Evolutionary conservation across 2,329 filamentous ascomycete species (phyloP).

Genomic region (Pyrenochaeta sp.): DNA sequence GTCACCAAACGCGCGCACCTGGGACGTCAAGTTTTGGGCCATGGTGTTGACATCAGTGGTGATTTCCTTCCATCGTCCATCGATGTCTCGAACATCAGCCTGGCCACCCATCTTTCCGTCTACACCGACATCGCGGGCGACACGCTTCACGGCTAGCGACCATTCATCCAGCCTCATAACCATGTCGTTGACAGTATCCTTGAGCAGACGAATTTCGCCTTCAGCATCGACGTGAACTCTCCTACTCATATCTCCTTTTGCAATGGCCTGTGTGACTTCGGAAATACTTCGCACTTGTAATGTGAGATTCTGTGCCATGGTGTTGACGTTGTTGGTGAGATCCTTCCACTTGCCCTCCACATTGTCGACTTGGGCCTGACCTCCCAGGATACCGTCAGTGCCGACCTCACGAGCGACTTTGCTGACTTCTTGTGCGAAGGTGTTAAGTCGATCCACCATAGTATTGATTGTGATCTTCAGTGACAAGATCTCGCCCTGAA

Average conservation of each 20-base stretch:
- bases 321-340: constrained; percentile 72
- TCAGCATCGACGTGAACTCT: constrained; percentile 95
- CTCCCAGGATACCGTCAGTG: constrained; percentile 69
- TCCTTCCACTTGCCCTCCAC: constrained; percentile 73
- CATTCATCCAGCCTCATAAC: constrained; percentile 94
- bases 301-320: constrained; percentile 70
- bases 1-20: constrained; percentile 96
- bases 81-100: constrained; percentile 90
- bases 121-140: constrained; percentile 95
- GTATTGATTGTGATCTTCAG: constrained; percentile 86
- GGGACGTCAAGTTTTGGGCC: constrained; percentile 83
- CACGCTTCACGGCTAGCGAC: constrained; percentile 93
- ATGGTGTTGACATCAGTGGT: constrained; percentile 96
- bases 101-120: constrained; percentile 99
- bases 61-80: constrained; percentile 97
- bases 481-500: constrained; percentile 60
- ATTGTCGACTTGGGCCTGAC: constrained; percentile 69
- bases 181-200: constrained; percentile 99
- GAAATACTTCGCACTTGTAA: constrained; percentile 86
- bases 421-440: constrained; percentile 70
- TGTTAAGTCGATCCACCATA: constrained; percentile 71
- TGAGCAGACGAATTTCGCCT: constrained; percentile 91
- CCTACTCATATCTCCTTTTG: constrained; percentile 93
- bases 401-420: constrained; percentile 71
- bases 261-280: constrained; percentile 92